Base-by-base conservation (phyloP, 495 filamentous ascomycete species). In the Penicillium bovifimosum region DNA sequence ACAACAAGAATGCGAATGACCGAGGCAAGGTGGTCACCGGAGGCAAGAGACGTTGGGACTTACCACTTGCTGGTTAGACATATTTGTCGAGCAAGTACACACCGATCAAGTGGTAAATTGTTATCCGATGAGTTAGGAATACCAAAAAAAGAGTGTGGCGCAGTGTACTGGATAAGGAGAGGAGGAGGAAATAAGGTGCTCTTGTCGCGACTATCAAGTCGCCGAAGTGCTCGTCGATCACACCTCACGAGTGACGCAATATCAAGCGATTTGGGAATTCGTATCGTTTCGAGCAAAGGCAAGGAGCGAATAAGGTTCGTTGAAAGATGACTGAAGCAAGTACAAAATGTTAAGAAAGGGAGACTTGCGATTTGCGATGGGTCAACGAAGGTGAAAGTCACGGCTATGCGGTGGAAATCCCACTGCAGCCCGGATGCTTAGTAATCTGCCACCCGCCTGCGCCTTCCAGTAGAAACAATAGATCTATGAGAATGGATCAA, bases 21-120 rank as follows among this genome's bases (percentile, higher is more conserved):
- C 24, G 38, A 51, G 55, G 55, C 34, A 13, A 6, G 43, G 58
- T 39, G 44, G 50, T 56, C 51, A 47, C 54, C 57, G 54, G 62
- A 50, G 52, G 40, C 5, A 14, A 59, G 20, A 24, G 4, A 24
- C 20, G 11, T 3, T 39, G 24, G 20, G 24, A 83, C 82, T 82
- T 62, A 85, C 82, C 73, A 85, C 81, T 66, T 79, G 74, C 65
- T 76, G 72, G 69, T 85, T 84, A 56, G 82, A 82, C 82, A 85
- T 85, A 63, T 44, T 57, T 41, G 60, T 52, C 51, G 51, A 31
- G 18, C 5, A 40, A 38, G 24, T 26, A 29, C 41, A 43, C 14
- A 3, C 14, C 10, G 41, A 43, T 29, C 9, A 43, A 14, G 13
- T 17, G 14, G 27, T 13, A 29, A 6, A 38, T 42, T 35, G 4